A percentile compares a stretch with the other conserved stretches of the same genome.
These are phyloP conservation scores for Curvularia lunata DNA, from an alignment of 2,329 filamentous ascomycete genomes.

Conservation along the genomic window DNA sequence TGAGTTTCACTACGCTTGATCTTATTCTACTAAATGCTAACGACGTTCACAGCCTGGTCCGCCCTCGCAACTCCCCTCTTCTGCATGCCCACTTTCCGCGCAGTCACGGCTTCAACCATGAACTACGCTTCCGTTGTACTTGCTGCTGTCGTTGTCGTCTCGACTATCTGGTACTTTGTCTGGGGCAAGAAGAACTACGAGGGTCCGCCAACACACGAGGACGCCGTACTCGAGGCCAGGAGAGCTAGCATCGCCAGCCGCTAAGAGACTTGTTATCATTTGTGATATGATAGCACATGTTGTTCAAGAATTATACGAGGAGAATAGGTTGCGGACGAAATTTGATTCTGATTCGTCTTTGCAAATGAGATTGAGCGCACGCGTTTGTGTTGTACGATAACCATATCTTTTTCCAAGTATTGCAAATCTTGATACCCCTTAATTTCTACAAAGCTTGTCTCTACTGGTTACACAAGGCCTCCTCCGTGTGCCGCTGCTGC, in stretches of 20 bases:
- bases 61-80: constrained; percentile 73
- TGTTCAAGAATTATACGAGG: neutral
- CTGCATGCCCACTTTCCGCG: constrained; percentile 72
- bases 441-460: too few species aligned
- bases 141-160: constrained; percentile 66
- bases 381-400: neutral
- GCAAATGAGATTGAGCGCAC: neutral
- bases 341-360: neutral
- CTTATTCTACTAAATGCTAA: neutral
- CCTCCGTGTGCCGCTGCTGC: too few species aligned
- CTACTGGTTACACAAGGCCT: too few species aligned
- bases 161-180: constrained; percentile 69
- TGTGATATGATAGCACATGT: neutral
- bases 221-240: constrained; percentile 40
- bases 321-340: neutral
- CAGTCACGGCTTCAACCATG: constrained; percentile 65
- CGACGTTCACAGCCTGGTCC: constrained; percentile 60
- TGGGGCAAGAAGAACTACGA: constrained; percentile 74
- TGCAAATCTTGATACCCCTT: constrained; percentile 12
- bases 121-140: constrained; percentile 82
- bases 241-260: constrained; percentile 40
- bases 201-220: constrained; percentile 59
- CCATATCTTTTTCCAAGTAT: neutral
- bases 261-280: neutral
- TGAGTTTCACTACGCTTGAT: constrained; percentile 53